phyloP scores from a whole-genome alignment of 2,329 filamentous ascomycete genomes.

The Aureobasidium pullulans region DNA sequence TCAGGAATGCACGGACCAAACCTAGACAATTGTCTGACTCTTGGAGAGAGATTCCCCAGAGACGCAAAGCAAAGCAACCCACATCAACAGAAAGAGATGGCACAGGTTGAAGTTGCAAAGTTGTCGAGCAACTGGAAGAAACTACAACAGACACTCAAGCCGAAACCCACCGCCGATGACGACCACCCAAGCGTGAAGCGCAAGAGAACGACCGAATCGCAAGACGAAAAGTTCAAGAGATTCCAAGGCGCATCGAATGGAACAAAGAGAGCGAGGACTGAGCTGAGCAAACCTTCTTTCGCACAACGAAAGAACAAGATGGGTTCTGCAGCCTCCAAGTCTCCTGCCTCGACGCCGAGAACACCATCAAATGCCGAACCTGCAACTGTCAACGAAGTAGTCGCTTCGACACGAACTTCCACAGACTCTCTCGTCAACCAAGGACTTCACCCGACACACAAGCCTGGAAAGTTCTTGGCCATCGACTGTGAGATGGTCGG shows the following conservation, averaged over 20 bases:
- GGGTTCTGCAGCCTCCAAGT: constrained; percentile 37
- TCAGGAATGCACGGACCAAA: background rate
- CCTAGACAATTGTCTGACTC: too few relatives aligned
- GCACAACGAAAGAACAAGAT: constrained; percentile 32
- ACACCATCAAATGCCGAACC: constrained; percentile 52
- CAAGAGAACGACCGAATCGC: constrained; percentile 21
- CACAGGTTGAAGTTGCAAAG: constrained; percentile 22
- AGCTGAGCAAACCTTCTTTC: constrained; percentile 19
- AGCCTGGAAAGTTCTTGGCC: constrained; percentile 82
- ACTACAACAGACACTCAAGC: constrained; percentile 53
- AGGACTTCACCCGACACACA: constrained; percentile 44
- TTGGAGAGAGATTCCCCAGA: background rate
- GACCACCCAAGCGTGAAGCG: constrained; percentile 27
- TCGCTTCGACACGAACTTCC: constrained; percentile 51
- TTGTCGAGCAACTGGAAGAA: constrained; percentile 66
- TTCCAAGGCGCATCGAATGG: constrained; percentile 13
- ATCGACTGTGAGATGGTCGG: constrained; percentile 99
- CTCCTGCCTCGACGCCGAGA: constrained; percentile 40
- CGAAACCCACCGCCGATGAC: constrained; percentile 20
- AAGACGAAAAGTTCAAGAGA: constrained; percentile 14
- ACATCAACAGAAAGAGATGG: background rate
- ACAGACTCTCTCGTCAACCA: constrained; percentile 37
- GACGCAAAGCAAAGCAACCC: background rate
- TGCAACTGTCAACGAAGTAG: constrained; percentile 54
- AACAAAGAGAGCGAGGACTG: constrained; percentile 14